Percentiles rank a stretch among this genome's conserved stretches.
phyloP scores from a whole-genome alignment of 2,329 filamentous ascomycete genomes.

The Beauveria rudraprayagi region DNA sequence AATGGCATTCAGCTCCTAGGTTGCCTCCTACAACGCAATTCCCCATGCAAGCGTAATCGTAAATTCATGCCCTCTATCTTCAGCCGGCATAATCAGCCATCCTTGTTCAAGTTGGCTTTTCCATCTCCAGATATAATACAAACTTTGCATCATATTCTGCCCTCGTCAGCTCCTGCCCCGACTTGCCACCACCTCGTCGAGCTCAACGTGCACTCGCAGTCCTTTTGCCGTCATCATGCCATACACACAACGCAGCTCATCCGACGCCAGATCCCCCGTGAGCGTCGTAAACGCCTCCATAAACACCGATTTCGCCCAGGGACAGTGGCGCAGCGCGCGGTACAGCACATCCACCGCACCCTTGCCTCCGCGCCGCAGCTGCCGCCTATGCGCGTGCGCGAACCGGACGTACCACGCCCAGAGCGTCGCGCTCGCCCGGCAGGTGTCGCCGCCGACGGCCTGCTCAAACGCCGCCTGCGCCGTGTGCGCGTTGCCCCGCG shows the following conservation, averaged over 20 bases:
- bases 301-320: constrained; percentile 41
- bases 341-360: constrained; percentile 40
- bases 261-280: constrained; percentile 34
- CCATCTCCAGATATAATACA: too few relatives aligned
- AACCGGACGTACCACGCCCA: constrained; percentile 46
- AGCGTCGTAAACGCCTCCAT: constrained; percentile 45
- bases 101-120: too few relatives aligned
- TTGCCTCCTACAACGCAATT: too few relatives aligned
- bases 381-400: constrained; percentile 30
- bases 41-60: too few relatives aligned
- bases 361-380: constrained; percentile 18
- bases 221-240: constrained; percentile 41
- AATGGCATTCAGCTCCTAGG: too few relatives aligned
- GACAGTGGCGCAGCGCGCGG: constrained; percentile 38
- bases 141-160: background rate
- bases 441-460: constrained; percentile 34
- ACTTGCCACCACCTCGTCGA: constrained; percentile 38
- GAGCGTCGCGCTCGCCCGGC: constrained; percentile 32
- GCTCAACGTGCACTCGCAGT: constrained; percentile 41
- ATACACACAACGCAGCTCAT: constrained; percentile 42
- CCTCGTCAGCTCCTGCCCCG: constrained; percentile 15
- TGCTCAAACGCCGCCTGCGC: constrained; percentile 43
- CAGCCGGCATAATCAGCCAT: too few relatives aligned
- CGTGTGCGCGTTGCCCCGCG: constrained; percentile 40
- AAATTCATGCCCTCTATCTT: too few relatives aligned